These are phyloP conservation scores for Thalassia testudinum DNA, from an alignment of 116 monocot genomes.

Conservation along the genomic window DNA sequence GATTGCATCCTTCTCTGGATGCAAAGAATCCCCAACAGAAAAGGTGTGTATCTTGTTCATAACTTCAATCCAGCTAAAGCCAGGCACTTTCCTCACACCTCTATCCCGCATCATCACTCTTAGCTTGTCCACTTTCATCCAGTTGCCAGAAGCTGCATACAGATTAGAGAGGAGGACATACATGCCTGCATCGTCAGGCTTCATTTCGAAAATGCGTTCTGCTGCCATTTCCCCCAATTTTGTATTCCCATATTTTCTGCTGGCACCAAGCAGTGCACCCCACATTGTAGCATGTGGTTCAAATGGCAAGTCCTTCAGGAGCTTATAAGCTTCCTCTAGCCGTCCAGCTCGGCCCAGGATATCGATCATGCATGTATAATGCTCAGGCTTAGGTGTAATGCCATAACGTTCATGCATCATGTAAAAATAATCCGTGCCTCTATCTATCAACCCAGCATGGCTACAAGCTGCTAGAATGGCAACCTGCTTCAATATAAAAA, in stretches of 20 bases:
- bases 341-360: constrained; percentile 70
- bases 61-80: constrained; percentile 82
- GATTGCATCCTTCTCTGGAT: constrained; percentile 52
- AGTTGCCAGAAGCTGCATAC: constrained; percentile 48
- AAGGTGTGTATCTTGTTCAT: constrained; percentile 63
- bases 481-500: constrained; percentile 5
- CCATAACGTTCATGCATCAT: constrained; percentile 50
- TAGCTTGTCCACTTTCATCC: constrained; percentile 39
- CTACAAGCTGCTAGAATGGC: constrained; percentile 22
- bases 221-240: constrained; percentile 50
- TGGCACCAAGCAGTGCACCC: constrained; percentile 85
- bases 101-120: constrained; percentile 47
- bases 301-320: constrained; percentile 51
- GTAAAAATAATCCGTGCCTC: constrained; percentile 39
- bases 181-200: constrained; percentile 80
- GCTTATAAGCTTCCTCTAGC: constrained; percentile 35
- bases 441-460: constrained; percentile 19
- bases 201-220: constrained; percentile 52
- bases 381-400: constrained; percentile 42
- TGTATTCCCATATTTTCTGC: constrained; percentile 54
- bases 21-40: constrained; percentile 57
- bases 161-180: constrained; percentile 77
- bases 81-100: constrained; percentile 75
- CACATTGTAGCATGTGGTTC: constrained; percentile 73
- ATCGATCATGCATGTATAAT: constrained; percentile 85